A percentile compares a stretch with the other conserved stretches of the same genome.
These are phyloP conservation scores for Angomonas ambiguus DNA, from an alignment of 208 protist genomes.

Conservation along the genomic window DNA sequence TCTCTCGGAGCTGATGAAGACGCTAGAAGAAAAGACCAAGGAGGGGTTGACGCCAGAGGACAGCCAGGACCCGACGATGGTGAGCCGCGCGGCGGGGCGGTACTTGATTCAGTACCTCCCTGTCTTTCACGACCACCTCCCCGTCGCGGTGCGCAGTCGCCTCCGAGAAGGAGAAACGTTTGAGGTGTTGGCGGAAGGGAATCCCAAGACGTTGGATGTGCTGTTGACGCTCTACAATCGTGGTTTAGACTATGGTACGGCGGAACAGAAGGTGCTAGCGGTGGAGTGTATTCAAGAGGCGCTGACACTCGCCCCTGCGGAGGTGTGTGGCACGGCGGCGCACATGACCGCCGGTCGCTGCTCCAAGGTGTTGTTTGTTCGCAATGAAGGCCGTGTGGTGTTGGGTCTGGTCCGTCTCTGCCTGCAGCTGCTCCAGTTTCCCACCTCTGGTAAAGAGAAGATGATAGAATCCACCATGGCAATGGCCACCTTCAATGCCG, in stretches of 20 bases:
- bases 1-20: slow-evolving; percentile 53
- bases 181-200: slow-evolving; percentile 60
- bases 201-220: slow-evolving; percentile 75
- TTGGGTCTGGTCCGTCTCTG: slow-evolving; percentile 79
- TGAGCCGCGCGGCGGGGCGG: slow-evolving; percentile 73
- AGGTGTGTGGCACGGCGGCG: slow-evolving; percentile 53
- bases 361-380: slow-evolving; percentile 88
- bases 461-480: slow-evolving; percentile 89
- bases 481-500: slow-evolving; percentile 85
- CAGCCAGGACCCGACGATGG: slow-evolving; percentile 65
- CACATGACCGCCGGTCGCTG: slow-evolving; percentile 86
- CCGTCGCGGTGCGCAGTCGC: slow-evolving; percentile 54
- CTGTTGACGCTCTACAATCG: slow-evolving; percentile 87
- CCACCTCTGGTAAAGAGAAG: slow-evolving; percentile 82
- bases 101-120: slow-evolving; percentile 83
- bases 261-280: slow-evolving; percentile 80
- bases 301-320: slow-evolving; percentile 68
- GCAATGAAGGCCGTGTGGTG: slow-evolving; percentile 83
- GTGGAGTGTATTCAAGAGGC: slow-evolving; percentile 89
- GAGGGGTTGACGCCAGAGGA: slow-evolving; percentile 66
- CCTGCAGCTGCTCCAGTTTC: slow-evolving; percentile 78
- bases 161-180: slow-evolving; percentile 57
- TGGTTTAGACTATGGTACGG: slow-evolving; percentile 84
- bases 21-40: slow-evolving; percentile 60
- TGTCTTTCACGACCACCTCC: slow-evolving; percentile 59